A percentile compares a stretch with the other conserved stretches of the same genome.
Conservation (phyloP, 768 basidiomycete genomes). For the Macrocybe gigantea region DNA sequence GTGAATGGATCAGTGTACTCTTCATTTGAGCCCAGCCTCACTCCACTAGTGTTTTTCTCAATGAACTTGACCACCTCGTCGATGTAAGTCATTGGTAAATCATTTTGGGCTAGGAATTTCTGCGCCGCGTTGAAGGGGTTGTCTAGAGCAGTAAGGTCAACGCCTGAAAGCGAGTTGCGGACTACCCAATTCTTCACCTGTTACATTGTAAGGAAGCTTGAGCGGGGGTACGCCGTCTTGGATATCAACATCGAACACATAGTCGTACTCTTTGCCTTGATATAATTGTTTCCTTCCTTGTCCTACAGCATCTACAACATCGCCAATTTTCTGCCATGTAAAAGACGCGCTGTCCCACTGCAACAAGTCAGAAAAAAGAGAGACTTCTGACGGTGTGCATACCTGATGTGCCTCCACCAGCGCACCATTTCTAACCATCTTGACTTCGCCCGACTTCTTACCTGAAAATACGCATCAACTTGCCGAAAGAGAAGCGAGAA, state of each 20-base stretch:
- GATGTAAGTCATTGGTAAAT: conserved; percentile 75
- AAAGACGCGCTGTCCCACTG: conserved; percentile 75
- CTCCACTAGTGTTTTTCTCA: conserved; percentile 82
- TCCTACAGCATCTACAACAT: conserved; percentile 93
- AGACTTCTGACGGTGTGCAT: conserved; percentile 11
- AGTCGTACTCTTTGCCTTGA: conserved; percentile 94
- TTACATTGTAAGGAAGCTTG: conserved; percentile 90
- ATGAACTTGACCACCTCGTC: conserved; percentile 94
- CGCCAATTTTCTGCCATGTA: conserved; percentile 91
- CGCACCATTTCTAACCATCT: conserved; percentile 81
- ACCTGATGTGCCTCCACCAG: conserved; percentile 90
- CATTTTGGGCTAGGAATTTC: conserved; percentile 77
- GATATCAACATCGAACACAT: conserved; percentile 98
- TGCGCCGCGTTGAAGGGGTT: conserved; percentile 90
- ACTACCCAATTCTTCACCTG: conserved; percentile 42
- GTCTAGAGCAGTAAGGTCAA: conserved; percentile 39
- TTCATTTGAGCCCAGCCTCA: conserved; percentile 55
- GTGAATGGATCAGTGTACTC: conserved; percentile 88
- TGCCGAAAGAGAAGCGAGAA: not conserved
- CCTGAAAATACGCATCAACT: conserved; percentile 35
- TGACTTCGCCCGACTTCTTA: conserved; percentile 90
- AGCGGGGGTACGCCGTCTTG: conserved; percentile 88
- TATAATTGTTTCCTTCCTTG: conserved; percentile 88
- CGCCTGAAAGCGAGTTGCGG: conserved; percentile 1
- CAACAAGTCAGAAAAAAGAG: not conserved